Conservation (phyloP, 495 filamentous ascomycete genomes). For the Xylaria cubensis region DNA sequence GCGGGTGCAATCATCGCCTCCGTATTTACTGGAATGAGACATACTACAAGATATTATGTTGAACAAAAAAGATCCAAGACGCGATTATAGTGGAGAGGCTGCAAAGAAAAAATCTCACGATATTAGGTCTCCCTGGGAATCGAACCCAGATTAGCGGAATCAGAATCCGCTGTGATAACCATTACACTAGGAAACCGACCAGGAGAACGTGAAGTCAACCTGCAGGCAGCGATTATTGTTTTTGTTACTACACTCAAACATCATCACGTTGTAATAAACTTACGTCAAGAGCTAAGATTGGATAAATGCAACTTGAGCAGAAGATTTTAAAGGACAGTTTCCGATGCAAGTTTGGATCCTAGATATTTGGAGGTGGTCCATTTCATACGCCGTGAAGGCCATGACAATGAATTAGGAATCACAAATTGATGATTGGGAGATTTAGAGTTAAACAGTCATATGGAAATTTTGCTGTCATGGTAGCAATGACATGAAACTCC, state of each 20-base stretch:
- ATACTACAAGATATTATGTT: background rate
- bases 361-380: background rate
- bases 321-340: background rate
- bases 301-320: background rate
- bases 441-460: background rate
- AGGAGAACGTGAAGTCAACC: background rate
- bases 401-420: background rate
- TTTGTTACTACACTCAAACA: background rate
- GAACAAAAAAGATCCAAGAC: background rate
- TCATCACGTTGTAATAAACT: background rate
- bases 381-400: background rate
- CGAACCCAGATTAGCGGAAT: constrained; percentile 34
- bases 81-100: background rate
- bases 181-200: constrained; percentile 31
- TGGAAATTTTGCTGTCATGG: background rate
- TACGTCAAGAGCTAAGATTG: background rate
- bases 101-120: background rate
- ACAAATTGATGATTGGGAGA: background rate
- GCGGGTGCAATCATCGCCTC: background rate
- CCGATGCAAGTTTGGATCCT: background rate
- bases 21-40: no score
- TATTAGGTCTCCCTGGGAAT: constrained; percentile 32
- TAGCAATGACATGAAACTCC: background rate
- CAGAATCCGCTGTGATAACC: constrained; percentile 33
- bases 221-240: background rate